Evolutionary conservation across 176 grass and related monocot genomes (phyloP), one percentile per base, ranked within the genome.

Genomic region (Alloteropsis semialata): DNA sequence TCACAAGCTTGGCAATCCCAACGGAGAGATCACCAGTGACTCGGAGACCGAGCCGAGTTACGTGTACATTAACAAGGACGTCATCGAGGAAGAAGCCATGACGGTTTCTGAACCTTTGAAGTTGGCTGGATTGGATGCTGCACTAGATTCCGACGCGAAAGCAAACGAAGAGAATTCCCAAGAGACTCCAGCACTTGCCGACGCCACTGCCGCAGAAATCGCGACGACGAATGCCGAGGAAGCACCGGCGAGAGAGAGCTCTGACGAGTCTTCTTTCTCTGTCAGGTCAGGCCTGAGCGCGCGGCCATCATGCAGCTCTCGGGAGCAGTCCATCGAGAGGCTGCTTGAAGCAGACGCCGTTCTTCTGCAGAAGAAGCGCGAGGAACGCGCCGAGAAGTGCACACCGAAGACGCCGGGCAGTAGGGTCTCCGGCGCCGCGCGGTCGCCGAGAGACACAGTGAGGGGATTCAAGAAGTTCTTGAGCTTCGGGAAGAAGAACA

Each of bases 401-500:
- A 48, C 67, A 4, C 41, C 45, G 9, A 71, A 13, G 56, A 82
- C 78, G 56, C 84, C 72, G 53, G 25, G 73, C 12, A 73, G 49
- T 24, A 73, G 73, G 39, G 28, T 49, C 37, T 80, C 72, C 45
- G 57, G 84, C 61, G 10, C 72, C 28, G 65, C 56, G 63, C 59
- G 79, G 54, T 69, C 91, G 11, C 81, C 76, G 14, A 78, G 65
- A 74, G 86, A 84, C 62, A 46, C 75, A 21, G 79, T 63, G 6
- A 81, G 80, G 48, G 94, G 94, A n/a, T 67, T 97, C 60, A 97
- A 90, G 76, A 88, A 46, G 71, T 85, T 94, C 15, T 75, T 97
- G 49, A 94, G 88, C 69, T 94, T 97, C 25, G 85, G 94, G 14
- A 92, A 82, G 79, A 97, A 90, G 71, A 88, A 76, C 82, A 94